phyloP scores from a whole-genome alignment of 306 rosid genomes.

The Myrica gale region DNA sequence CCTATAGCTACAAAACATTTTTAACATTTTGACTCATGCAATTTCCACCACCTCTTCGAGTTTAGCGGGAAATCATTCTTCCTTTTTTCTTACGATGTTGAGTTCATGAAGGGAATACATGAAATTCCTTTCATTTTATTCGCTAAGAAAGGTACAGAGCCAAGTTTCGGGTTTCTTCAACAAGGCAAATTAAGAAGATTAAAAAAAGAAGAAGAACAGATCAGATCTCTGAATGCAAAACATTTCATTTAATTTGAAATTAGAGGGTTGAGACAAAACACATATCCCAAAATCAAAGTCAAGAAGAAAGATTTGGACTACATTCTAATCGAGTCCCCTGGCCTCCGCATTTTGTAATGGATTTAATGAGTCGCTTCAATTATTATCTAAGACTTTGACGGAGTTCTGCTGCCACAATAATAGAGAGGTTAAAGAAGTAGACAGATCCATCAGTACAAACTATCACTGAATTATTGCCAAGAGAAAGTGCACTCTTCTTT shows the following conservation, averaged over 20 bases:
- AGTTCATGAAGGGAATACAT: constrained; percentile 3
- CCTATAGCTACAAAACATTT: background rate
- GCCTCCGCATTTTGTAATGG: constrained; percentile 28
- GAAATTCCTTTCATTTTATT: background rate
- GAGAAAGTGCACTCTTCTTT: constrained; percentile 37
- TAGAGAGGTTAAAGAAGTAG: constrained; percentile 44
- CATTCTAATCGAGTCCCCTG: constrained; percentile 9
- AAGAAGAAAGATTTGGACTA: constrained; percentile 18
- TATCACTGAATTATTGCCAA: constrained; percentile 50
- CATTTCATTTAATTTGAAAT: background rate
- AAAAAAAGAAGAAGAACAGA: background rate
- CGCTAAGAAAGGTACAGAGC: background rate
- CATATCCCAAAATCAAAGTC: constrained; percentile 21
- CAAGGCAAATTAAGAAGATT: too few species aligned
- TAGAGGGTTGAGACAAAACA: constrained; percentile 10
- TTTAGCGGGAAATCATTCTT: background rate
- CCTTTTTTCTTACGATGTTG: background rate
- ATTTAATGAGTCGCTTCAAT: constrained; percentile 32
- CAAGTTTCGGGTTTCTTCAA: too few species aligned
- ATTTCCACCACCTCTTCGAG: background rate
- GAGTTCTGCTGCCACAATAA: constrained; percentile 48
- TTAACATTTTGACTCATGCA: background rate
- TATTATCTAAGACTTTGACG: constrained; percentile 41
- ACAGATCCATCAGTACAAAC: constrained; percentile 43
- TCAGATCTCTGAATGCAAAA: background rate